Evolutionary conservation across 176 grass and related monocot species (phyloP), one percentile per base, ranked within the genome.

Genomic region (Metroxylon sagu): DNA sequence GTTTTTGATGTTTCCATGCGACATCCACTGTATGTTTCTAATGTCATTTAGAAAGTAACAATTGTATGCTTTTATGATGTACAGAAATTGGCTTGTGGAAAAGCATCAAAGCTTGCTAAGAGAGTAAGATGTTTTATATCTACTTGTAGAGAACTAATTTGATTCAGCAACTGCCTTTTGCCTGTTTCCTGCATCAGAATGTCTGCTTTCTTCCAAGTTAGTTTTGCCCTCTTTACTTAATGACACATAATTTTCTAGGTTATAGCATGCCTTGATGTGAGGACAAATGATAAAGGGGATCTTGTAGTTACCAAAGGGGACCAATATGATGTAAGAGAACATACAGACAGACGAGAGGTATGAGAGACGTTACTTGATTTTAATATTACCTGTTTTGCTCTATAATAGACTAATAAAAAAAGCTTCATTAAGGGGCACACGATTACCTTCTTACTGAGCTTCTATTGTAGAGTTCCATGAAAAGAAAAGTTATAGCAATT

Each of bases 281-380:
- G 87, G 59, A 80, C 93, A 63, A 98, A 98, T 76, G 93, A 97
- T 63, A 92, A 80, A 18, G 93, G 87, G 16, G 93, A 98, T 85
- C 87, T 97, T 75, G 93, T 98, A 65, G 93, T 98, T 49, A 98
- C 93, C 65, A 98, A 92, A 83, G 93, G 93, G 17, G 93, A 98
- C 71, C 93, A 98, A 30, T 98, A 98, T 79, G 87, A 98, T 67
- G 93, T 98, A 71, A 98, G 93, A 85, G 93, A 98, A 65, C 71
- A 74, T 57, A 78, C 65, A 54, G 83, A 83, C 61, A 75, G 76
- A 56, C 80, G 92, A 73, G 81, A 92, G 93, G 87, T 98, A 77
- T 27, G 26, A 12, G 26, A 54, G 19, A 16, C 4, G 35, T 43
- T 43, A 43, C 35, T 43, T 43, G 35, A 43, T 43, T 14, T 14